Conservation (phyloP, 495 filamentous ascomycete species). For the Penicillium steckii region DNA sequence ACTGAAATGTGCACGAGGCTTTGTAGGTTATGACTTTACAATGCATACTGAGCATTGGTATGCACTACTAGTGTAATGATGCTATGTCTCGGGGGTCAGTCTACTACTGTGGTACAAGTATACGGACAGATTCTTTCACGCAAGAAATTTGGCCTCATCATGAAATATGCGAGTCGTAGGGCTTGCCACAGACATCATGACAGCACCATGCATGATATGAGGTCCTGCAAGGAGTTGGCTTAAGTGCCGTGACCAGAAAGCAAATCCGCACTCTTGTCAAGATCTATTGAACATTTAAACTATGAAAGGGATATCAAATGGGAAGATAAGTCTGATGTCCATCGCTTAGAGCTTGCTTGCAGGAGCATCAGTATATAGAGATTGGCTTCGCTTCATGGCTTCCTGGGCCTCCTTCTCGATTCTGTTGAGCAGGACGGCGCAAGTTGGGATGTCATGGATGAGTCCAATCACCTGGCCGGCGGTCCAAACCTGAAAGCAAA, state of each 20-base stretch:
- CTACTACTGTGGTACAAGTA: too few relatives aligned
- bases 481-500: constrained; percentile 60
- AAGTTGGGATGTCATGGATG: constrained; percentile 69
- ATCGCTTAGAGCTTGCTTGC: constrained; percentile 38
- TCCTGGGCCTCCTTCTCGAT: constrained; percentile 67
- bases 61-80: too few relatives aligned
- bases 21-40: too few relatives aligned
- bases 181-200: not conserved
- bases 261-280: not conserved
- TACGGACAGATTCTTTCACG: too few relatives aligned
- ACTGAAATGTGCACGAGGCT: too few relatives aligned
- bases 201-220: not conserved
- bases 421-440: constrained; percentile 52
- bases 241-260: not conserved
- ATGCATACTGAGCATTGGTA: too few relatives aligned
- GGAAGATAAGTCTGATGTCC: not conserved
- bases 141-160: too few relatives aligned
- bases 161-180: too few relatives aligned
- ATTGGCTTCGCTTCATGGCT: constrained; percentile 35
- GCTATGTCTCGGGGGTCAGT: too few relatives aligned
- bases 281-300: not conserved
- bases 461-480: constrained; percentile 70
- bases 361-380: constrained; percentile 36
- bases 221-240: not conserved
- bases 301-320: not conserved